These are phyloP conservation scores for Coemansia sp. DNA, from an alignment of 192 early-diverging fungal species.

Conservation along the genomic window DNA sequence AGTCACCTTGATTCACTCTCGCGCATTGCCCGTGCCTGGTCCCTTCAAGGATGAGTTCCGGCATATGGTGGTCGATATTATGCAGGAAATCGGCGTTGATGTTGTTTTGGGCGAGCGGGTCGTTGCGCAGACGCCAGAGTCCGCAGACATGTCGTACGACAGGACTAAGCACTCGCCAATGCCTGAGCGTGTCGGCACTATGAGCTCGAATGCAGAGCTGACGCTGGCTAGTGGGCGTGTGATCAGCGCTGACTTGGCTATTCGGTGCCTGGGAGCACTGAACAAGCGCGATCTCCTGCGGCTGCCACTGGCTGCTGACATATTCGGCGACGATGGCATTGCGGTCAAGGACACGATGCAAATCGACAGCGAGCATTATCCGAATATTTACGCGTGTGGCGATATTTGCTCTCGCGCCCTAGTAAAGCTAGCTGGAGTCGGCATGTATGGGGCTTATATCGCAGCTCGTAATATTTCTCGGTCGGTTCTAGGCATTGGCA, in stretches of 20 bases:
- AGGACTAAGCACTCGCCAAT: background rate
- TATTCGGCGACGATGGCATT: constrained; percentile 19
- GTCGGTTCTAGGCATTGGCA: background rate
- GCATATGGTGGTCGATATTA: constrained; percentile 12
- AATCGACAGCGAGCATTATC: constrained; percentile 53
- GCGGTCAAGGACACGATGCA: constrained; percentile 70
- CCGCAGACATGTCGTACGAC: constrained; percentile 19
- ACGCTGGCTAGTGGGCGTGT: constrained; percentile 13
- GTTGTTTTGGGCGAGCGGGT: constrained; percentile 35
- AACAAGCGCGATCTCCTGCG: constrained; percentile 4
- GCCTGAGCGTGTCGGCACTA: constrained; percentile 12
- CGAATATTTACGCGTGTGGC: constrained; percentile 73
- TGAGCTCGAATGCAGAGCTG: constrained; percentile 4
- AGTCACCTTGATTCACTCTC: constrained; percentile 45
- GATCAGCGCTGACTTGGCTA: constrained; percentile 18
- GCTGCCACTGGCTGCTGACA: background rate
- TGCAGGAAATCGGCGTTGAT: constrained; percentile 30
- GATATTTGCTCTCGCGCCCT: constrained; percentile 58
- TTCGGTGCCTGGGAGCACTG: constrained; percentile 29
- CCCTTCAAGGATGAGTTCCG: constrained; percentile 43
- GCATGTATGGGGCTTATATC: constrained; percentile 42
- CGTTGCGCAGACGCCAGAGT: constrained; percentile 15
- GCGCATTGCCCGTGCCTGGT: constrained; percentile 21
- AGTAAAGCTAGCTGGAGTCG: constrained; percentile 44
- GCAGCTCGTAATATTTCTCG: constrained; percentile 43